Percentiles rank a stretch among this genome's conserved stretches.
Evolutionary conservation across 257 asterid species (phyloP).

Genomic region (Catharanthus roseus): DNA sequence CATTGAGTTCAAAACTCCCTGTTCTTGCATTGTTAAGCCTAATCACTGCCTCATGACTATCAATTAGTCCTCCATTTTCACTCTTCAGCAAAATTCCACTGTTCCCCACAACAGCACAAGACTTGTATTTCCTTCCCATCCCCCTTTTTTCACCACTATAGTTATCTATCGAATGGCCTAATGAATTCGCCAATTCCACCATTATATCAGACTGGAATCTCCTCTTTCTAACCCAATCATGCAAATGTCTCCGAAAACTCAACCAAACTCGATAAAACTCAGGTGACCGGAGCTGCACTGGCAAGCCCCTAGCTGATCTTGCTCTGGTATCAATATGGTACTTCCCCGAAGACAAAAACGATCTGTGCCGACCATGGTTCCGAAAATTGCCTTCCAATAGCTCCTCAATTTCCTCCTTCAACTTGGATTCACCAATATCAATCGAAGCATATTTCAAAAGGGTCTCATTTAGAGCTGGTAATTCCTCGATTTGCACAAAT

Average conservation of each 20-base stretch:
- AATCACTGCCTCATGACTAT: constrained; percentile 69
- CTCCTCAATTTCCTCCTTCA: constrained; percentile 70
- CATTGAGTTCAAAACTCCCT: constrained; percentile 47
- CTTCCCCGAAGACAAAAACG: constrained; percentile 69
- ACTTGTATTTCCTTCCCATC: constrained; percentile 29
- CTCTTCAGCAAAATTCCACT: constrained; percentile 75
- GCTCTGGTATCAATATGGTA: constrained; percentile 40
- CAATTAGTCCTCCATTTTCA: constrained; percentile 53
- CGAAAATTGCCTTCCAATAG: constrained; percentile 64
- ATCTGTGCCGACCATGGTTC: constrained; percentile 59
- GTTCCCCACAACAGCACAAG: constrained; percentile 94
- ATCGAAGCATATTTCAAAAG: constrained; percentile 55
- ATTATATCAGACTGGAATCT: constrained; percentile 39
- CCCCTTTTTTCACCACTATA: constrained; percentile 22
- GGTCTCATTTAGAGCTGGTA: constrained; percentile 49
- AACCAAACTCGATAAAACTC: constrained; percentile 67
- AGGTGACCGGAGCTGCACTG: constrained; percentile 59
- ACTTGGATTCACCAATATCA: constrained; percentile 53
- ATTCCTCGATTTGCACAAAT: constrained; percentile 19
- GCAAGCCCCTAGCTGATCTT: constrained; percentile 46
- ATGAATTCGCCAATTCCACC: constrained; percentile 37
- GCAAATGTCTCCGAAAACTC: constrained; percentile 47
- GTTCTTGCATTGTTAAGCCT: constrained; percentile 82
- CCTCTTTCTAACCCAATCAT: constrained; percentile 72
- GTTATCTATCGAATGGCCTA: constrained; percentile 31